A percentile compares a stretch with the other conserved stretches of the same genome.
Evolutionary conservation across 805 yeast genomes (phyloP).

Genomic region (Wickerhamiella brachini): DNA sequence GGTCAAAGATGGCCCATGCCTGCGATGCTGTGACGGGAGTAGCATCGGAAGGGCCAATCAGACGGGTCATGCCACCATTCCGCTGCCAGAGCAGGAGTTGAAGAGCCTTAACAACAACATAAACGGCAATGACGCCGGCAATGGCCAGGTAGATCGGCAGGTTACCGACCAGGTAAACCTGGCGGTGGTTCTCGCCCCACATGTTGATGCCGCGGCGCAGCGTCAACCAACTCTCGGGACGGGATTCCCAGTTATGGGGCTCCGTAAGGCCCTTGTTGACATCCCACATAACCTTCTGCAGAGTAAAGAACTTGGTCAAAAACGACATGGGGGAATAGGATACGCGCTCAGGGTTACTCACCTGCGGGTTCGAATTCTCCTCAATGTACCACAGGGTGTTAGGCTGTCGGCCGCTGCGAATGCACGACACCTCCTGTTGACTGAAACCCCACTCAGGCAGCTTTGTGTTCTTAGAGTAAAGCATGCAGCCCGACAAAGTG

Average conservation of each 20-base stretch:
- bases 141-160: conserved; percentile 40
- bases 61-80: conserved; percentile 1
- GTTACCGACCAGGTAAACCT: conserved; percentile 54
- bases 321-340: conserved; percentile 29
- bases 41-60: conserved; percentile 11
- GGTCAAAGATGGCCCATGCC: conserved; percentile 22
- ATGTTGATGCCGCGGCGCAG: conserved; percentile 45
- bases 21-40: conserved; percentile 17
- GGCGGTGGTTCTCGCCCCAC: conserved; percentile 33
- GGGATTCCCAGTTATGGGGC: conserved; percentile 36
- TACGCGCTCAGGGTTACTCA: conserved; percentile 24
- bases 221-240: conserved; percentile 54
- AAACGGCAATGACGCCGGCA: conserved; percentile 22
- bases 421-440: conserved; percentile 83
- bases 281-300: conserved; percentile 43
- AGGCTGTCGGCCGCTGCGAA: conserved; percentile 53
- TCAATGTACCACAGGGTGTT: conserved; percentile 70
- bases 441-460: conserved; percentile 76
- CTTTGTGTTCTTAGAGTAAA: conserved; percentile 58
- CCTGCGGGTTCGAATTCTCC: conserved; percentile 42
- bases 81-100: conserved; percentile 29
- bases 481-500: conserved; percentile 49
- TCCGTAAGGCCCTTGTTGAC: conserved; percentile 35
- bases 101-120: conserved; percentile 18
- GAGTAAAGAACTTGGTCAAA: conserved; percentile 38